phyloP scores from a whole-genome alignment of 768 basidiomycete species.

The Scleroderma citrinum region DNA sequence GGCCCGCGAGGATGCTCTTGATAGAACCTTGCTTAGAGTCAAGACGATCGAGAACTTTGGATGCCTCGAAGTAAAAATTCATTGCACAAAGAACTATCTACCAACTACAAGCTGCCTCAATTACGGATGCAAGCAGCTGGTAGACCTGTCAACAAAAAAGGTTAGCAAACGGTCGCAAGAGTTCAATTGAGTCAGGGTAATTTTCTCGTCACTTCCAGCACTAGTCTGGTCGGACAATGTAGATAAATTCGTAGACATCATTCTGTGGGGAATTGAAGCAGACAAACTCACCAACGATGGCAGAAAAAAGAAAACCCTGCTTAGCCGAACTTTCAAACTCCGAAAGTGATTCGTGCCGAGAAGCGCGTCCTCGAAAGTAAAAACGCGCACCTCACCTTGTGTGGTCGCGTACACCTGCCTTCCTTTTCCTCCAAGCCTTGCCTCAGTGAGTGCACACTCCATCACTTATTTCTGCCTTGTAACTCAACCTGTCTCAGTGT shows the following conservation, averaged over 20 bases:
- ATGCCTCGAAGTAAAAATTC: conserved; percentile 96
- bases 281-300: background rate
- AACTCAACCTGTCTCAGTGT: conserved; percentile 41
- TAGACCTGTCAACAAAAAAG: conserved; percentile 1
- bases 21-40: conserved; percentile 90
- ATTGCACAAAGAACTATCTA: conserved; percentile 41
- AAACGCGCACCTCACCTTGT: conserved; percentile 17
- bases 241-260: conserved; percentile 76
- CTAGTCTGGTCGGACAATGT: conserved; percentile 78
- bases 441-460: conserved; percentile 23
- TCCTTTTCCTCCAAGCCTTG: conserved; percentile 4
- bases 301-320: background rate
- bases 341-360: conserved; percentile 21
- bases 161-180: background rate
- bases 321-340: conserved; percentile 24
- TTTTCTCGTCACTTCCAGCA: conserved; percentile 45
- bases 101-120: conserved; percentile 21
- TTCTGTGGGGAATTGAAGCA: conserved; percentile 11
- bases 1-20: conserved; percentile 70
- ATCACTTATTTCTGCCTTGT: background rate
- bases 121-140: conserved; percentile 20
- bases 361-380: conserved; percentile 19
- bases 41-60: conserved; percentile 75
- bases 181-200: conserved; percentile 15
- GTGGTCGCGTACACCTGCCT: background rate